These are phyloP conservation scores for Aschersonia sp. DNA, from an alignment of 2,329 filamentous ascomycete genomes.

Conservation along the genomic window DNA sequence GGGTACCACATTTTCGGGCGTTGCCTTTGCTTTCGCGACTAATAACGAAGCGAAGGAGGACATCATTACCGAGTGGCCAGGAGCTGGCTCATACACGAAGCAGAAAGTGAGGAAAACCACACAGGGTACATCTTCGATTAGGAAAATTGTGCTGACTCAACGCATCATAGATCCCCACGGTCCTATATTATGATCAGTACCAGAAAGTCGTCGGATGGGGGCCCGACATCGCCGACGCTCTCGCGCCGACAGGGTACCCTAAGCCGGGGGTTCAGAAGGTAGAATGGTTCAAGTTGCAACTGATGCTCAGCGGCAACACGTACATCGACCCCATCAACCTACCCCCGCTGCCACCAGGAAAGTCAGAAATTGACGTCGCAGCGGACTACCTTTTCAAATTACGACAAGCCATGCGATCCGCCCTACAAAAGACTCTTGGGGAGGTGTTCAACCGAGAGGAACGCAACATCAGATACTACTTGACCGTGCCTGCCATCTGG, in stretches of 20 bases:
- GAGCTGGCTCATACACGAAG: slow-evolving; percentile 92
- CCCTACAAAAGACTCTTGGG: slow-evolving; percentile 88
- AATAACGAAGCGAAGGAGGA: slow-evolving; percentile 97
- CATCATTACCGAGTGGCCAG: slow-evolving; percentile 98
- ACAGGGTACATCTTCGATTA: not conserved
- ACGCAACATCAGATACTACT: slow-evolving; percentile 92
- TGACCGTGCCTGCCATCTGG: slow-evolving; percentile 99
- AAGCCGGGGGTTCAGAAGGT: slow-evolving; percentile 98
- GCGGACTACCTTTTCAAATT: slow-evolving; percentile 98
- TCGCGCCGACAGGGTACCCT: slow-evolving; percentile 92
- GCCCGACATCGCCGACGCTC: slow-evolving; percentile 90
- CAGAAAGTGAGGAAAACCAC: slow-evolving; percentile 59
- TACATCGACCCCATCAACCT: slow-evolving; percentile 99
- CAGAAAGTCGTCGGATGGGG: slow-evolving; percentile 99
- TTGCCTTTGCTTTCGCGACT: slow-evolving; percentile 91
- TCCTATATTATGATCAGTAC: slow-evolving; percentile 99
- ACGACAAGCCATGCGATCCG: slow-evolving; percentile 88
- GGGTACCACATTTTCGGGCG: slow-evolving; percentile 96
- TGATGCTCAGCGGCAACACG: slow-evolving; percentile 97
- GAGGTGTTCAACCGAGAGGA: slow-evolving; percentile 98
- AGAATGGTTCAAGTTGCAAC: slow-evolving; percentile 98
- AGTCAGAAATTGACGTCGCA: slow-evolving; percentile 98
- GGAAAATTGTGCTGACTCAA: not conserved
- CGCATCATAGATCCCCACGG: slow-evolving; percentile 68
- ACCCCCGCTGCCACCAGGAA: slow-evolving; percentile 88